A percentile compares a stretch with the other conserved stretches of the same genome.
Evolutionary conservation across 208 protist genomes (phyloP).

Genomic region (Crithidia mellificae): DNA sequence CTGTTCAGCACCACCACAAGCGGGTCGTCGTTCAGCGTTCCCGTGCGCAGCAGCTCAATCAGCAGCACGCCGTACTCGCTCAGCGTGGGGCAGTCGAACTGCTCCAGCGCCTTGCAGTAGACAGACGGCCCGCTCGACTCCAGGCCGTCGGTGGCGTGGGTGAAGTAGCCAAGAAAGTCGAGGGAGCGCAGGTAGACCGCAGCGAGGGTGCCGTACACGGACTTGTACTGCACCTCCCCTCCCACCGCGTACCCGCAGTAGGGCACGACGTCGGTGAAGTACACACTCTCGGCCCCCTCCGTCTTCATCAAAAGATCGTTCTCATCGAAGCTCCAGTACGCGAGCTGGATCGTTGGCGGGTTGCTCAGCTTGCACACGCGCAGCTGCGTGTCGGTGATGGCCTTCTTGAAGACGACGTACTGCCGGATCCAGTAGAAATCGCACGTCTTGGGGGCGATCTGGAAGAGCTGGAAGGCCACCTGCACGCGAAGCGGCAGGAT

Average conservation of each 20-base stretch:
- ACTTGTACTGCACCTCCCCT: conserved; percentile 25
- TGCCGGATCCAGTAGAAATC: conserved; percentile 64
- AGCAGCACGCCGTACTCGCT: conserved; percentile 84
- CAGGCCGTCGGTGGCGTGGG: conserved; percentile 57
- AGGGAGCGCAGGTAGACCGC: conserved; percentile 79
- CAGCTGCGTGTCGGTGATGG: conserved; percentile 25
- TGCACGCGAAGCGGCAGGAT: conserved; percentile 82
- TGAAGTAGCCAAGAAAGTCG: conserved; percentile 91
- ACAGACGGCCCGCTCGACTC: conserved; percentile 59
- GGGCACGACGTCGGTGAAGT: conserved; percentile 64
- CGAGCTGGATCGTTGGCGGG: conserved; percentile 63
- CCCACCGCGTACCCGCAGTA: conserved; percentile 45
- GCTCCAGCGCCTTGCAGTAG: conserved; percentile 64
- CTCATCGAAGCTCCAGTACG: conserved; percentile 54
- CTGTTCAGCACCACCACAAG: conserved; percentile 46
- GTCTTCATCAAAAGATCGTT: conserved; percentile 19
- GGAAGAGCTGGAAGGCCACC: conserved; percentile 71
- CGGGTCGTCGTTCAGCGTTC: conserved; percentile 47
- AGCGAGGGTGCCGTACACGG: conserved; percentile 51
- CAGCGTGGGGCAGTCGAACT: conserved; percentile 66
- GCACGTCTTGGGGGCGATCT: conserved; percentile 15
- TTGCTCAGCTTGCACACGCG: conserved; percentile 46
- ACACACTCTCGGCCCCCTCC: conserved; percentile 33
- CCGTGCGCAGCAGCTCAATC: conserved; percentile 84
- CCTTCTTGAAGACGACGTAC: conserved; percentile 51